Conservation (phyloP, 768 basidiomycete species). For the Tulasnella sp. region DNA sequence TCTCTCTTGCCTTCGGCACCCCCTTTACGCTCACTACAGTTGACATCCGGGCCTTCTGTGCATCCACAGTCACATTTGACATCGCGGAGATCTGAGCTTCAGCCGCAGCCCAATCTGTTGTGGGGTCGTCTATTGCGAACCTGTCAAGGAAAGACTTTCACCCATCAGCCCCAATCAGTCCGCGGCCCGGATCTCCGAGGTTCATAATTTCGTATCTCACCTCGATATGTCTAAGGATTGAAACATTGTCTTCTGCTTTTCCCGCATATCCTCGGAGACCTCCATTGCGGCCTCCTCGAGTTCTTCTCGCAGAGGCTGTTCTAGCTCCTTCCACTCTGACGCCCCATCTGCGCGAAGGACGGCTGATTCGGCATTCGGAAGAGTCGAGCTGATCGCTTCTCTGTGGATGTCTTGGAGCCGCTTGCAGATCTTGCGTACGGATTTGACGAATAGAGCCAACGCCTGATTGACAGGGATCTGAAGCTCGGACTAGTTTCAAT, state of each 20-base stretch:
- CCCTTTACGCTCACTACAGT: slow-evolving; percentile 70
- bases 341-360: slow-evolving; percentile 6
- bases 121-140: slow-evolving; percentile 50
- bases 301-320: slow-evolving; percentile 48
- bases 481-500: slow-evolving; percentile 50
- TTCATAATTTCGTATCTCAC: slow-evolving; percentile 40
- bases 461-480: slow-evolving; percentile 75
- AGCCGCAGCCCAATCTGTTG: slow-evolving; percentile 63
- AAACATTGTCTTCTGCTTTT: slow-evolving; percentile 73
- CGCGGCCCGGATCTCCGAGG: not conserved
- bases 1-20: slow-evolving; percentile 27
- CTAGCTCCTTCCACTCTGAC: slow-evolving; percentile 35
- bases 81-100: slow-evolving; percentile 57
- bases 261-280: slow-evolving; percentile 35
- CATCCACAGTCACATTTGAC: slow-evolving; percentile 27
- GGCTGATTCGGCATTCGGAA: slow-evolving; percentile 26
- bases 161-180: not conserved
- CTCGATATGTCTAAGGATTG: slow-evolving; percentile 76
- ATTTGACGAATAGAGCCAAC: slow-evolving; percentile 84
- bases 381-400: slow-evolving; percentile 48
- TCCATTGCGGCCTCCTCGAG: slow-evolving; percentile 66
- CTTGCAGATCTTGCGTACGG: slow-evolving; percentile 74
- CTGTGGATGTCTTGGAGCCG: slow-evolving; percentile 68
- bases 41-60: slow-evolving; percentile 35
- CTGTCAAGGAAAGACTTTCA: slow-evolving; percentile 20